Evolutionary conservation across 225 moss, liverwort and hornwort genomes (phyloP), one percentile per base, ranked within the genome.

Genomic region (Sphagnum contortum): DNA sequence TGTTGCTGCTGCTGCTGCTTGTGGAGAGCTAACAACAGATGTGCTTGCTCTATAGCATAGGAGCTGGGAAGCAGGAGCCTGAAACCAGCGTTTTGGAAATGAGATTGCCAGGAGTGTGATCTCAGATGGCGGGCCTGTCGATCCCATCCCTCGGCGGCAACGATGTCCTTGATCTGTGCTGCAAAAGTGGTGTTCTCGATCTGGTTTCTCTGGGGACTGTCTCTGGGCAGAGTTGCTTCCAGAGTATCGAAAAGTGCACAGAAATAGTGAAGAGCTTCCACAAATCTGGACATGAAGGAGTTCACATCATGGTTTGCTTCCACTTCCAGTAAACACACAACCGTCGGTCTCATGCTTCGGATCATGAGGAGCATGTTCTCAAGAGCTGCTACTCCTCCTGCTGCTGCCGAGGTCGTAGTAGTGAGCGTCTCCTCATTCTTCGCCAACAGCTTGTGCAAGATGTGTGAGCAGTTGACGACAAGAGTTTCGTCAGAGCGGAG

Each of bases 181-280:
- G 73, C 80, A 6, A 81, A 71, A 52, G 71, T 71, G 55, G 74
- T 73, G 6, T 69, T 49, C 65, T 81, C 80, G 8, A 81, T 73
- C 60, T 76, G 45, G 49, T 76, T 76, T 12, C 73, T 66, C 13
- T 70, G 76, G 49, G 62, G 67, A 59, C 80, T 81, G 53, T 77
- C 70, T 5, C 64, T 63, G 8, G 70, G 68, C 3, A 81, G 76
- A 64, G 67, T 74, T 11, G 76, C 71, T 57, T 81, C 80, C 51
- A 81, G 64, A 2, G 80, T 76, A 48, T 81, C 76, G 56, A 81
- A 81, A 53, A 81, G 68, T 6, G 80, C 76, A 0, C 73, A 81
- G 61, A 76, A 81, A 70, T 81, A 76, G 61, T 81, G 80, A 45
- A 81, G 56, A 49, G 80, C 67, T 12, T 81, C 73, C 62, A 81